Base-by-base conservation (phyloP, 176 grass and related monocot genomes). In the Panicum miliaceum region DNA sequence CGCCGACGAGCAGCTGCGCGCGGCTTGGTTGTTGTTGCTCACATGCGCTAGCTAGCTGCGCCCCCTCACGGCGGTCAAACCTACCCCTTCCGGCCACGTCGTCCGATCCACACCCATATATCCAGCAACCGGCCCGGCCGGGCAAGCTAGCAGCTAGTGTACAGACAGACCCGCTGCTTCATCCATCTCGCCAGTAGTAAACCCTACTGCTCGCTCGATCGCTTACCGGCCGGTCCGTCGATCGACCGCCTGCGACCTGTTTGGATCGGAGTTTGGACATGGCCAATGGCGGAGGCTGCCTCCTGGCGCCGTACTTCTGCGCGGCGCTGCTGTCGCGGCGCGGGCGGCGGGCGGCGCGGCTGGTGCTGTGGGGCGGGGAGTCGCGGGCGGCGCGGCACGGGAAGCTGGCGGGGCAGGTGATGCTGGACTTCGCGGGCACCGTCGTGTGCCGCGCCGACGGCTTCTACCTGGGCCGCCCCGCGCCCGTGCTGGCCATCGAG, bases 281-380 rank as follows among this genome's bases (percentile, higher is more conserved):
- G 45, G 45, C 45, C 45, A 47, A 53, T 53, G 51, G 51, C 51
- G 35, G 11, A 8, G 77, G 71, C 35, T 68, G 63, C 11, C 25
- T 63, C 0, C 63, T 63, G 62, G 64, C 69, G 50, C 64, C 53
- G 70, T 42, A 77, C 82, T 45, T 76, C 8, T 13, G 63, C 78
- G 77, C 29, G 32, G 62, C 62, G 43, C 22, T 67, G 8, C 0
- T 43, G n/a, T 34, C 41, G 34, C 27, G 81, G 12, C 13, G 68
- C 0, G 7, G 57, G 14, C 43, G 71, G 4, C 48, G 86, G 29
- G 11, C 48, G 50, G 86, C 71, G 40, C 83, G 79, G 63, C 88
- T 97, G 68, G 88, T 97, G 90, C 73, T 92, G 76, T 97, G 90
- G 92, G 94, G 92, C 5, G 92, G 92, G 2, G 79, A 88, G 71